Conservation (phyloP, 768 basidiomycete species). For the Guyanaporus albipodus region DNA sequence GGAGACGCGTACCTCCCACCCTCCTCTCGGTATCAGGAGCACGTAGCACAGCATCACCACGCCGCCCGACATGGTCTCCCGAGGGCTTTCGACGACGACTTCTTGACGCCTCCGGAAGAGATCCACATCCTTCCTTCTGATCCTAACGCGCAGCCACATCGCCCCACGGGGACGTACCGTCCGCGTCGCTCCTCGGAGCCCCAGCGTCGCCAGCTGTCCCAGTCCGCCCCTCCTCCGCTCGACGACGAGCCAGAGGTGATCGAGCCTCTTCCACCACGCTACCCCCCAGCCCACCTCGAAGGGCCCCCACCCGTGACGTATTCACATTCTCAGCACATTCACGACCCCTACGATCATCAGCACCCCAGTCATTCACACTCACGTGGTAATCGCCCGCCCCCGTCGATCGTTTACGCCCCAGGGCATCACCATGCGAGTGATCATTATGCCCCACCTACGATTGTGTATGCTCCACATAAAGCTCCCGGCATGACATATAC, state of each 20-base stretch:
- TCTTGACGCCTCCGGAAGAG: conserved; percentile 47
- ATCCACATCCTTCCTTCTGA: conserved; percentile 59
- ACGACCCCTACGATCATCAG: conserved; percentile 30
- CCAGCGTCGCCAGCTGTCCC: conserved; percentile 19
- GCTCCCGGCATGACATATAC: conserved; percentile 66
- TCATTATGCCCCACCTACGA: conserved; percentile 57
- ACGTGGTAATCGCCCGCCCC: conserved; percentile 39
- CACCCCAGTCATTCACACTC: conserved; percentile 36
- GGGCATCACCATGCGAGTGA: conserved; percentile 38
- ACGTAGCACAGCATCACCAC: conserved; percentile 7
- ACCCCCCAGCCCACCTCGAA: conserved; percentile 21
- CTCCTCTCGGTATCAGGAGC: conserved; percentile 31
- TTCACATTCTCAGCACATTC: conserved; percentile 41
- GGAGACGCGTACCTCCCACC: conserved; percentile 26
- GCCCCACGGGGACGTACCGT: conserved; percentile 25
- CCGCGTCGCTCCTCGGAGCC: conserved; percentile 31
- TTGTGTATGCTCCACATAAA: conserved; percentile 52
- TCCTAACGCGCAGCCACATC: conserved; percentile 34
- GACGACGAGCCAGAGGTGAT: conserved; percentile 32
- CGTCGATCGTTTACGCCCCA: conserved; percentile 61
- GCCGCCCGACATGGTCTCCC: conserved; percentile 19
- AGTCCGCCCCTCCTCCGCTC: conserved; percentile 12
- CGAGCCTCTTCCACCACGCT: conserved; percentile 32
- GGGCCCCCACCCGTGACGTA: conserved; percentile 29
- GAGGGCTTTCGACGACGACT: conserved; percentile 18